Percentiles rank a stretch among this genome's conserved stretches.
Conservation (phyloP, 257 asterid species). For the Jaltomata sinuosa region DNA sequence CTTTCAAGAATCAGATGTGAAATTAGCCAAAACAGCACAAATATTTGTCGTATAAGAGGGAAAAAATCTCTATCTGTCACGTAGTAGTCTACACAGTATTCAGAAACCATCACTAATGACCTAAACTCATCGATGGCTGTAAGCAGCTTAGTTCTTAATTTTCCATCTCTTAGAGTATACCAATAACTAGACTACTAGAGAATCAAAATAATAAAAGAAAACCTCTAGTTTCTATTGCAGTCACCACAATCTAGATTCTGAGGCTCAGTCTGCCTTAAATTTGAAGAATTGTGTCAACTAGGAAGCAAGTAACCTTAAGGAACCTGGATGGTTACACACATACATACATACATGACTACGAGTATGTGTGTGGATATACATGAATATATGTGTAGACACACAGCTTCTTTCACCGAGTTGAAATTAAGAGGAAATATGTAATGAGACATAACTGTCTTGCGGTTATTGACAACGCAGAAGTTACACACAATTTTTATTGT, state of each 20-base stretch:
- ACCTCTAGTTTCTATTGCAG: background rate
- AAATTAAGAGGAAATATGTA: background rate
- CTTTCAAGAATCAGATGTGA: slow-evolving; percentile 14
- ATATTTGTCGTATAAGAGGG: background rate
- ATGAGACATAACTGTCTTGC: background rate
- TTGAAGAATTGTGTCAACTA: background rate
- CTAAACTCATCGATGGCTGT: background rate
- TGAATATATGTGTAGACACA: background rate
- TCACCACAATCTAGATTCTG: background rate
- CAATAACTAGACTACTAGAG: background rate
- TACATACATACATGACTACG: background rate
- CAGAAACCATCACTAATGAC: background rate
- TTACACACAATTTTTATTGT: background rate
- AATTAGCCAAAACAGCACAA: background rate
- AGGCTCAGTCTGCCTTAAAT: background rate
- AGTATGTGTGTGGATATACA: background rate
- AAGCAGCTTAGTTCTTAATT: background rate
- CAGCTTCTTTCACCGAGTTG: background rate
- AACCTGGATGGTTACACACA: background rate
- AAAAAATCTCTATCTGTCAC: background rate
- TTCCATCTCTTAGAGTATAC: background rate
- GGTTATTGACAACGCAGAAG: background rate
- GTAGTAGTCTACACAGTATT: background rate
- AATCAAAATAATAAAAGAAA: background rate
- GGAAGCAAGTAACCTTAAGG: background rate